Evolutionary conservation across 371 early-diverging fungal species (phyloP).

Genomic region (Mortierella sp.): DNA sequence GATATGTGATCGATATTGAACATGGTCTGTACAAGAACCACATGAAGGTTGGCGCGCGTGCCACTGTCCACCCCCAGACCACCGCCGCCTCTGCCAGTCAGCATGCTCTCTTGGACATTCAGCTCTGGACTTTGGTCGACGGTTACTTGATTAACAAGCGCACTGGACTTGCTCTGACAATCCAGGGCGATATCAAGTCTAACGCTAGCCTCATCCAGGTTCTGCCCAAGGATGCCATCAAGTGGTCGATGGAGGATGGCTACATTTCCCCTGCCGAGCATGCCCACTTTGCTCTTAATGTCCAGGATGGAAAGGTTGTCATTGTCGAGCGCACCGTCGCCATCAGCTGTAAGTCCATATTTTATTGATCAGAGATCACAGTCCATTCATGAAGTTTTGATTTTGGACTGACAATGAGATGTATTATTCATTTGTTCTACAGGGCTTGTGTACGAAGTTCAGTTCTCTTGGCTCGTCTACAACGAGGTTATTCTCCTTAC

Average conservation of each 20-base stretch:
- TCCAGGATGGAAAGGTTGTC: conserved; percentile 37
- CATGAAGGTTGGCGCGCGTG: conserved; percentile 43
- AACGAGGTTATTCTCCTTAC: conserved; percentile 32
- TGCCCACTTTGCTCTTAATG: conserved; percentile 32
- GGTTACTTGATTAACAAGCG: conserved; percentile 64
- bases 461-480: conserved; percentile 41
- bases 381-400: no score
- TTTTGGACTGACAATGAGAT: no score
- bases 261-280: conserved; percentile 37
- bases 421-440: background rate
- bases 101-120: conserved; percentile 50
- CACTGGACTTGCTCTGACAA: conserved; percentile 63
- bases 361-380: background rate
- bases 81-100: conserved; percentile 46
- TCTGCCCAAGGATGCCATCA: conserved; percentile 44
- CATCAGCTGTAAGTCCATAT: conserved; percentile 23
- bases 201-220: conserved; percentile 48
- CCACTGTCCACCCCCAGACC: conserved; percentile 46
- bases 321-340: conserved; percentile 41
- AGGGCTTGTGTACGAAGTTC: conserved; percentile 33
- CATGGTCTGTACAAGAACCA: conserved; percentile 40
- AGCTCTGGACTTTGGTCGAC: conserved; percentile 62
- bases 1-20: conserved; percentile 42
- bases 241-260: conserved; percentile 42
- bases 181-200: conserved; percentile 43